phyloP scores from a whole-genome alignment of 2,329 filamentous ascomycete species.

The Ilyonectria mors-panacis region DNA sequence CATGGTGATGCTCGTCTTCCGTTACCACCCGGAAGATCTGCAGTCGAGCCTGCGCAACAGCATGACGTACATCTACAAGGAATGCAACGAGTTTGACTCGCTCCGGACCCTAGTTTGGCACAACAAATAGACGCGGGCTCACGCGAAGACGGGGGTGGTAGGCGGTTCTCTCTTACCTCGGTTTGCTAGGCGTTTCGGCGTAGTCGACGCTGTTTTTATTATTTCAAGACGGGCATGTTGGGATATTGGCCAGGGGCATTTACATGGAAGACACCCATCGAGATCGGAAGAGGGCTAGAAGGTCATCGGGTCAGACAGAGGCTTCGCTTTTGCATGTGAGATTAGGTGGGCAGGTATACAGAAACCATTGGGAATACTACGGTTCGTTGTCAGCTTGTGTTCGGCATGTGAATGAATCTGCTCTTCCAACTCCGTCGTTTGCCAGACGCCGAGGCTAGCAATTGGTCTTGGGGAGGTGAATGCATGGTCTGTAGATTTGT shows the following conservation, averaged over 20 bases:
- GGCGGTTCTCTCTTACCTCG: slow-evolving; percentile 15
- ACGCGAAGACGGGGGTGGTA: slow-evolving; percentile 2
- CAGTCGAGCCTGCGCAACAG: slow-evolving; percentile 93
- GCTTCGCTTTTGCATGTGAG: slow-evolving; percentile 22
- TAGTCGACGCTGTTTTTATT: slow-evolving; percentile 5
- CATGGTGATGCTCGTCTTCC: slow-evolving; percentile 94
- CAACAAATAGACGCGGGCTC: slow-evolving; percentile 71
- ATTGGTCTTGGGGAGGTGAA: too few species aligned
- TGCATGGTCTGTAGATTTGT: too few species aligned
- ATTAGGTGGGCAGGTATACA: background rate
- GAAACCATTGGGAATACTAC: slow-evolving; percentile 12
- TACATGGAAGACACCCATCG: slow-evolving; percentile 33
- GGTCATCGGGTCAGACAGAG: slow-evolving; percentile 21
- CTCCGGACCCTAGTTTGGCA: slow-evolving; percentile 88
- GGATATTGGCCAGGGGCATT: slow-evolving; percentile 28
- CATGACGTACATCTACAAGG: slow-evolving; percentile 97
- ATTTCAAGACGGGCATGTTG: slow-evolving; percentile 18
- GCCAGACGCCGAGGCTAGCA: too few species aligned
- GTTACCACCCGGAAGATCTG: slow-evolving; percentile 90
- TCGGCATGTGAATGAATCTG: too few species aligned
- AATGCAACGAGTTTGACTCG: slow-evolving; percentile 92
- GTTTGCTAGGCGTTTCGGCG: slow-evolving; percentile 38
- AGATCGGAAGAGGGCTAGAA: slow-evolving; percentile 25
- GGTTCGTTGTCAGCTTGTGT: background rate
- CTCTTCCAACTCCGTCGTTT: too few species aligned